Base-by-base conservation (phyloP, 2,329 filamentous ascomycete genomes). In the Hymenoscyphus fraxineus region DNA sequence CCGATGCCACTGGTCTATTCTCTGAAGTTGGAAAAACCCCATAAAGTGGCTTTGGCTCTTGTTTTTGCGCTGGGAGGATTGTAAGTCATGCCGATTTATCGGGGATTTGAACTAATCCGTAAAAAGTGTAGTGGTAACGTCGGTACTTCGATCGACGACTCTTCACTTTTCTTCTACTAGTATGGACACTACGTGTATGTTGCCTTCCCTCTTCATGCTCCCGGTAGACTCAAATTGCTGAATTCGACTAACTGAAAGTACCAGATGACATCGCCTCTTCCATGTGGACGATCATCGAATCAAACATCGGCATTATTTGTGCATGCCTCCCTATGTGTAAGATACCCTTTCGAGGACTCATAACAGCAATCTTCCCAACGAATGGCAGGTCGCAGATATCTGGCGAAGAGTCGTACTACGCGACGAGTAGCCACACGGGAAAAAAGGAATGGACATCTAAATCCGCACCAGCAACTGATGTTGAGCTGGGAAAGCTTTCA, bases 1-100 rank as follows among this genome's bases (percentile, higher is more conserved):
- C 76, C 76, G 1, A 72, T 77, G 61, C 72, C 74, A 1, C 67
- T 76, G 3, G 70, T 77, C 39, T 73, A 72, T 63, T 68, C 67
- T 6, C 67, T 76, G 19, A 68, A 71, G 27, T 64, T 78, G 16
- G 72, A 72, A 13, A 31, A 64, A 35, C 65, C 64, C 32, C 65
- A 84, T 63, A 83, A 84, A 62, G 71, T 82, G 15, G 83, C 82
- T 0, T 77, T 88, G 44, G 76, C 72, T 69, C 71, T 62, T 66
- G 77, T 74, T 58, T 77, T 77, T 74, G 77, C 75, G 31, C 68
- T 76, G 65, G 79, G 69, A 39, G 69, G 57, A 70, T 79, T 75
- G 76, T 78, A 67, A 69, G 75, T 72, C 13, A 35, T 60, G 15
- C 7, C 44, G 22, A 54, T 6, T 38, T 4, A 27, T 12, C 22